Evolutionary conservation across 2,329 filamentous ascomycete genomes (phyloP).

Genomic region (Ophiostoma montium): DNA sequence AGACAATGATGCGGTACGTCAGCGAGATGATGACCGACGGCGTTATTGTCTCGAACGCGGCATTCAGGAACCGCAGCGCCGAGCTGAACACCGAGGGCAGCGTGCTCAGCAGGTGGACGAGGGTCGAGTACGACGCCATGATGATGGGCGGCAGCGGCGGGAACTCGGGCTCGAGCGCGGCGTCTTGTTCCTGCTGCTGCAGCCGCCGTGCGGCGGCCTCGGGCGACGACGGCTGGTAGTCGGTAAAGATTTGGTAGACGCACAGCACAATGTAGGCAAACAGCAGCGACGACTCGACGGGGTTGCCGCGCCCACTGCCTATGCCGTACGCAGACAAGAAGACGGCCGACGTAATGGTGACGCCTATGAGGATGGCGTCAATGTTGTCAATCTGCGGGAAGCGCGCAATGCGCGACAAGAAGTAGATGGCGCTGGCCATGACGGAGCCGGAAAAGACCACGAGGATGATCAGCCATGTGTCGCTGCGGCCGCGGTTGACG

Average conservation of each 20-base stretch:
- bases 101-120: conserved; percentile 69
- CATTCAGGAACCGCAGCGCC: conserved; percentile 72
- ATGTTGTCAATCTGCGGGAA: conserved; percentile 89
- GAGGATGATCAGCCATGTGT: conserved; percentile 92
- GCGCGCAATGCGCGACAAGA: conserved; percentile 85
- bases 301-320: conserved; percentile 82
- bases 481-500: conserved; percentile 82
- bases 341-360: conserved; percentile 80
- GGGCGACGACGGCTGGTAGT: conserved; percentile 64
- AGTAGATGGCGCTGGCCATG: conserved; percentile 88
- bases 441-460: conserved; percentile 79
- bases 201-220: conserved; percentile 39
- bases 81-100: conserved; percentile 76
- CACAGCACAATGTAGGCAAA: conserved; percentile 98
- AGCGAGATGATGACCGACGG: conserved; percentile 92
- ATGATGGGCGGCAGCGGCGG: conserved; percentile 94
- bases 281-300: conserved; percentile 84
- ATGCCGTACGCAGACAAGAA: conserved; percentile 93
- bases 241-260: conserved; percentile 98
- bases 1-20: conserved; percentile 83
- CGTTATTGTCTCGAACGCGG: conserved; percentile 88
- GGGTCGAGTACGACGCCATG: conserved; percentile 93
- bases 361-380: conserved; percentile 83
- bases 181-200: conserved; percentile 25
- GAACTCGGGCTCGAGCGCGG: conserved; percentile 58